A percentile compares a stretch with the other conserved stretches of the same genome.
These are phyloP conservation scores for Orychophragmus violaceus DNA, from an alignment of 345 rosid species.

Conservation along the genomic window DNA sequence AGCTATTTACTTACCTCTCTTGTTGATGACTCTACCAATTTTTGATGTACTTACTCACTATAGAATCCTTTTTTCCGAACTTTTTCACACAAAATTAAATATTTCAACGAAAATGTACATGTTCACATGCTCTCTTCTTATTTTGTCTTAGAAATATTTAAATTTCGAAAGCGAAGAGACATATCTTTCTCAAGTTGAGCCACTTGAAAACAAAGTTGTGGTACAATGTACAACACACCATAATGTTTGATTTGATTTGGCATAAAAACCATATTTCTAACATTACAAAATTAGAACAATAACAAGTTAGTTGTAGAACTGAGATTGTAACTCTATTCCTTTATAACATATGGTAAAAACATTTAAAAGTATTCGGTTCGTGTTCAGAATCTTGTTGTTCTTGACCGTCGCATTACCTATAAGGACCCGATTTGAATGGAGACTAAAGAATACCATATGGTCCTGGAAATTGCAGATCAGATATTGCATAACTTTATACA, in stretches of 20 bases:
- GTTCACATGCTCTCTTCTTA: conserved; percentile 3
- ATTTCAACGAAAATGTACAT: not conserved
- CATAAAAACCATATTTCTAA: conserved; percentile 17
- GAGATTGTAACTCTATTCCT: not conserved
- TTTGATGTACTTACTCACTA: not conserved
- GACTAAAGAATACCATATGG: not conserved
- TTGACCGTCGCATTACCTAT: conserved; percentile 1
- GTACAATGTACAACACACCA: conserved; percentile 30
- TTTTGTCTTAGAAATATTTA: not conserved
- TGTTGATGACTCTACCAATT: conserved; percentile 1
- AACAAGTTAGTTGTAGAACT: not conserved
- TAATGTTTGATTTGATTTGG: conserved; percentile 31
- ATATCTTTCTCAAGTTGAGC: conserved; percentile 13
- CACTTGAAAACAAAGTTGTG: conserved; percentile 13
- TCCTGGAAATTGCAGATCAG: not conserved
- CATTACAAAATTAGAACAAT: conserved; percentile 10
- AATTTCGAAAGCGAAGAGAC: not conserved
- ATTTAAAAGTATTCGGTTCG: not conserved
- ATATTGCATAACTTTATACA: not conserved
- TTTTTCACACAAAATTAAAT: not conserved
- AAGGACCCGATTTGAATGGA: not conserved
- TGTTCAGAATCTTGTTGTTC: not conserved
- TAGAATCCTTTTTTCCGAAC: not conserved
- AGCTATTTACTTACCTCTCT: not conserved
- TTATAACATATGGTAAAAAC: not conserved